Percentiles rank a stretch among this genome's conserved stretches.
Evolutionary conservation across 164 flowering plant genomes (phyloP).

Genomic region (Vitis riparia): DNA sequence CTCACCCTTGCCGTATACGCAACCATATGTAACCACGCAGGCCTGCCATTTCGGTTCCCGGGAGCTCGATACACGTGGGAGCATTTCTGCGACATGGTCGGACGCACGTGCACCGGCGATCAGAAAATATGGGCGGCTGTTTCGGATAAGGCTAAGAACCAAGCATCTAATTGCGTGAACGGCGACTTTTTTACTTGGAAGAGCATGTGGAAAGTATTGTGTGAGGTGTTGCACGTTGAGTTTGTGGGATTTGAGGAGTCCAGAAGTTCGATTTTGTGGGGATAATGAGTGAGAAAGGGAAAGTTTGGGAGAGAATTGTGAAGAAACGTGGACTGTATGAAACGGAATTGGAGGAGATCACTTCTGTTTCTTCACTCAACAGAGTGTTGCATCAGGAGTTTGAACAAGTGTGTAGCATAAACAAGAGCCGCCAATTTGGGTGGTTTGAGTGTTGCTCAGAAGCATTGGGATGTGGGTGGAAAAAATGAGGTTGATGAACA

Average conservation of each 20-base stretch:
- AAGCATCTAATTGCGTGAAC: conserved; percentile 35
- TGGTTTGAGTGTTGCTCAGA: conserved; percentile 19
- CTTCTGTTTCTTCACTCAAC: not conserved
- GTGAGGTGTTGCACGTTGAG: conserved; percentile 21
- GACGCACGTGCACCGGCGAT: conserved; percentile 27
- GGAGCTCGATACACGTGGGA: conserved; percentile 34
- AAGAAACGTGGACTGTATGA: conserved; percentile 19
- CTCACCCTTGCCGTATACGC: too few relatives aligned
- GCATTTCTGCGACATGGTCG: conserved; percentile 26
- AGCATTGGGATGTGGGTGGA: conserved; percentile 17
- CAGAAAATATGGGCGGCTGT: conserved; percentile 39
- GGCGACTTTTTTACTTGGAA: conserved; percentile 41
- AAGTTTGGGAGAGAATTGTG: conserved; percentile 26
- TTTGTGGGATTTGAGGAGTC: conserved; percentile 17
- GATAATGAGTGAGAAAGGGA: conserved; percentile 22
- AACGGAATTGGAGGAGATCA: conserved; percentile 25
- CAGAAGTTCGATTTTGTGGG: conserved; percentile 19
- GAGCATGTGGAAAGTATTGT: conserved; percentile 21
- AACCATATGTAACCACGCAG: conserved; percentile 19
- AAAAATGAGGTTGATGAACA: conserved; percentile 22
- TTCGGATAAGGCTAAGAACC: conserved; percentile 27
- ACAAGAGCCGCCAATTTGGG: conserved; percentile 27
- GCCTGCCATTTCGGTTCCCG: conserved; percentile 30
- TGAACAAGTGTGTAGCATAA: conserved; percentile 32
- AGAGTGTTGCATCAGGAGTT: conserved; percentile 12